These are phyloP conservation scores for Psilocybe cyanescens DNA, from an alignment of 768 basidiomycete species.

Conservation along the genomic window DNA sequence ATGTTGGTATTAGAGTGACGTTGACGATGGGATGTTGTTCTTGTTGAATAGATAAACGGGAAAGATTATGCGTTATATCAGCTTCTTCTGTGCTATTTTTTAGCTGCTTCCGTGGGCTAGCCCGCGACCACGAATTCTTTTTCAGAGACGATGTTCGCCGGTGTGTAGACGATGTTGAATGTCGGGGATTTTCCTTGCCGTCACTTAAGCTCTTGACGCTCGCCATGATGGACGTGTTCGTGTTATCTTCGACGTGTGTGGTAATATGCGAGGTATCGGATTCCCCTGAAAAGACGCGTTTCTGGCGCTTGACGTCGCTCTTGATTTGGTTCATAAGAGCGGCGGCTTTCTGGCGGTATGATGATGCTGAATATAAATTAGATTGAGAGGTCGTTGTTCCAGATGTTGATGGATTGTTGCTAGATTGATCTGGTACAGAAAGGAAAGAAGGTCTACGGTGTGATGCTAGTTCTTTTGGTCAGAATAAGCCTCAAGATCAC, in stretches of 20 bases:
- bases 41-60: conserved; percentile 27
- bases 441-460: conserved; percentile 36
- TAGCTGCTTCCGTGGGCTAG: conserved; percentile 25
- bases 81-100: conserved; percentile 21
- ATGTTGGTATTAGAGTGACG: conserved; percentile 24
- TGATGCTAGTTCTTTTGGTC: conserved; percentile 25
- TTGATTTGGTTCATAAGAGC: conserved; percentile 87
- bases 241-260: conserved; percentile 35
- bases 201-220: conserved; percentile 20
- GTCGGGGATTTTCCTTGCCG: conserved; percentile 34
- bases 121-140: conserved; percentile 23
- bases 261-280: conserved; percentile 55
- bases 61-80: conserved; percentile 29
- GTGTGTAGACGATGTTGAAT: conserved; percentile 17
- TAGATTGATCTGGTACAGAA: conserved; percentile 33
- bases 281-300: conserved; percentile 72
- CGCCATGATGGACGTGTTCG: conserved; percentile 17
- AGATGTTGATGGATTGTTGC: conserved; percentile 31
- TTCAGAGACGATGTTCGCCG: conserved; percentile 35
- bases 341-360: conserved; percentile 77
- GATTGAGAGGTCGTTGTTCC: conserved; percentile 35
- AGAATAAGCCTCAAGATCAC: background rate
- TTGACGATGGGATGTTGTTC: conserved; percentile 27
- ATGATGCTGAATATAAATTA: conserved; percentile 59
- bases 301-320: conserved; percentile 73